Evolutionary conservation across 2,329 filamentous ascomycete species (phyloP).

Genomic region (Fusarium lateritium): DNA sequence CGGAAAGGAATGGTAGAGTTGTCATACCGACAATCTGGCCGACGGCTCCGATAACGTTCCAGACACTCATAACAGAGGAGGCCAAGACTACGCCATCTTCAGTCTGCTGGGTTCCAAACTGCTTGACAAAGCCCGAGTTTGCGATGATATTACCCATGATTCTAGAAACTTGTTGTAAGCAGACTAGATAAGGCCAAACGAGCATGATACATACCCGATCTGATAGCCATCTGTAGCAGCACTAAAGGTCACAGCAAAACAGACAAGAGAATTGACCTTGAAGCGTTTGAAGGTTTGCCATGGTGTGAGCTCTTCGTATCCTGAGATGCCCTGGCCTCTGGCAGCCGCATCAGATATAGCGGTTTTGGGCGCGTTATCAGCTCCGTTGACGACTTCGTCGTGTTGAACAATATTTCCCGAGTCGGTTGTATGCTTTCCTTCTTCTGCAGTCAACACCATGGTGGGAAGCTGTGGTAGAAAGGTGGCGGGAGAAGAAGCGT

Average conservation of each 20-base stretch:
- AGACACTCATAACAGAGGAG: constrained; percentile 55
- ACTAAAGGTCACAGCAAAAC: background rate
- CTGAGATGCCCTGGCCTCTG: background rate
- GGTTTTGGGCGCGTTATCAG: too few species aligned
- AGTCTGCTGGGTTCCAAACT: constrained; percentile 25
- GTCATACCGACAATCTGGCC: constrained; percentile 59
- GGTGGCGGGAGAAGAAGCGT: too few species aligned
- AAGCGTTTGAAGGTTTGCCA: constrained; percentile 4
- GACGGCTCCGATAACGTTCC: constrained; percentile 54
- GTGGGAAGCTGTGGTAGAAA: too few species aligned
- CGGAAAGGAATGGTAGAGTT: constrained; percentile 47
- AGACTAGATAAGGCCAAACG: background rate
- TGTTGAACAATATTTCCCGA: too few species aligned
- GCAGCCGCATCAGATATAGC: too few species aligned
- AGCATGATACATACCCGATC: background rate
- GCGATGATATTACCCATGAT: constrained; percentile 32
- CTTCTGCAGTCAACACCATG: too few species aligned
- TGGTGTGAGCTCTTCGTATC: background rate
- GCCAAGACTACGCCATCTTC: constrained; percentile 51
- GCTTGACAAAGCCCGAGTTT: constrained; percentile 22
- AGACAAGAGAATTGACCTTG: background rate
- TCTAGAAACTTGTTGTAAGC: background rate
- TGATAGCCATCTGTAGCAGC: constrained; percentile 4
- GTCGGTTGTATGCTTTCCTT: too few species aligned
- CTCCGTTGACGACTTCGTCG: too few species aligned